Base-by-base conservation (phyloP, 306 rosid genomes). In the Vigna radiata region DNA sequence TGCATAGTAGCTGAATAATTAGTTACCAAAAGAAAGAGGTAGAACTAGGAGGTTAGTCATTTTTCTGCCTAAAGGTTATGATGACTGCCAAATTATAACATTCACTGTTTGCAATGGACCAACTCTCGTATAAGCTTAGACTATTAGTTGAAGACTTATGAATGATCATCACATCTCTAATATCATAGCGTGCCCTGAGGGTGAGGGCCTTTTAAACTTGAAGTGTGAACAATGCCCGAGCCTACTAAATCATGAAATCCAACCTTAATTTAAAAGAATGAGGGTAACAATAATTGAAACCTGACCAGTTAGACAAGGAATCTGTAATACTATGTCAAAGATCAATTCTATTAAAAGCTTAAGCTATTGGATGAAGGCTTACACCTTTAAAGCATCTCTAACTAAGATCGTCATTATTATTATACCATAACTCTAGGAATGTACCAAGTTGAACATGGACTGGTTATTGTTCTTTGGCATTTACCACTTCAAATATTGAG, bases 401-500 rank as follows among this genome's bases (percentile, higher is more conserved):
- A 61, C 39, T 31, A 29, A 61, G 47, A 33, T 29, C 33, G 0
- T 29, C 33, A 29, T 36, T 31, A n/a, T 31, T 62, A 62, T 25
- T 25, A 41, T 41, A 60, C 69, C 27, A 27, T 43, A 23, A 43
- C 21, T 41, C 12, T 4, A 10, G 59, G 61, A 31, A 12, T 54
- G 27, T 47, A 50, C 23, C 61, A 25, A 23, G 58, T 43, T 39
- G 43, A 58, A 27, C 48, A 25, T 23, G 55, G 44, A 9, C 48
- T 70, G 47, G 6, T 70, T 31, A 11, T 31, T 49, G 15, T 33
- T 71, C 17, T 49, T 3, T 29, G 33, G 33, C 43, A 61, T 54
- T 62, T 75, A 23, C 76, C 78, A 11, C 36, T 73, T 73, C 39
- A 53, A 16, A 62, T 77, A 16, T 58, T 41, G 53, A 73, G 62